A percentile compares a stretch with the other conserved stretches of the same genome.
These are phyloP conservation scores for Cyberlindnera meyerae DNA, from an alignment of 805 yeast genomes.

Conservation along the genomic window DNA sequence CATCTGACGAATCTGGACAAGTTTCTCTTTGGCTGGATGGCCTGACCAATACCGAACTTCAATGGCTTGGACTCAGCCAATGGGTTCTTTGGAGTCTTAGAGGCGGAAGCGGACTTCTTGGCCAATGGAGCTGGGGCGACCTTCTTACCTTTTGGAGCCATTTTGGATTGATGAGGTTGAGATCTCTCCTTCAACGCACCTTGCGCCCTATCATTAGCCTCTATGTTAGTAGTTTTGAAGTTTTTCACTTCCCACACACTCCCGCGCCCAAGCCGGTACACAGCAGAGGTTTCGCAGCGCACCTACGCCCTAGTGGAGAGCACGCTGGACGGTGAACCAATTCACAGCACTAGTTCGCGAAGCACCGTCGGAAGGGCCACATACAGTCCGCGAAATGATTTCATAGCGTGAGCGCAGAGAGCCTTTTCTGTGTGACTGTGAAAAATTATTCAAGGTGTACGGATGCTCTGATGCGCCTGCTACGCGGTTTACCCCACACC, in stretches of 20 bases:
- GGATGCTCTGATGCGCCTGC: slow-evolving; percentile 4
- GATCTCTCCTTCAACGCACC: background rate
- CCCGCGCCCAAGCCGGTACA: background rate
- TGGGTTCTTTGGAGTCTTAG: slow-evolving; percentile 72
- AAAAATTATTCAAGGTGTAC: slow-evolving; percentile 5
- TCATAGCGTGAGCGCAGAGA: background rate
- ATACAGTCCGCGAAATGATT: slow-evolving; percentile 2
- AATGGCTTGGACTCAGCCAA: slow-evolving; percentile 85
- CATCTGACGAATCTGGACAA: slow-evolving; percentile 96
- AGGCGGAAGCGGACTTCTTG: slow-evolving; percentile 57
- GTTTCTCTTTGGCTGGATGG: slow-evolving; percentile 92
- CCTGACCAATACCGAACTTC: slow-evolving; percentile 96
- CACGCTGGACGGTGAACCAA: too few species aligned
- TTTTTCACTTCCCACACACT: slow-evolving; percentile 12
- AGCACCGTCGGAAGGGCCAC: slow-evolving; percentile 2
- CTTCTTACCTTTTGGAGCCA: slow-evolving; percentile 50
- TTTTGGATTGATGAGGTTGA: slow-evolving; percentile 15
- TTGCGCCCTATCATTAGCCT: background rate
- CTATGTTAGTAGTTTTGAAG: slow-evolving; percentile 9
- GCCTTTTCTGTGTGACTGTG: slow-evolving; percentile 6
- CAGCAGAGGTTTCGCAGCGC: background rate
- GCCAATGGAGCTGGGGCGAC: slow-evolving; percentile 99
- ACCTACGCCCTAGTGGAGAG: too few species aligned
- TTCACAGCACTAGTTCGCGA: too few species aligned
- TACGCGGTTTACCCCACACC: background rate